Evolutionary conservation across 2,329 filamentous ascomycete genomes (phyloP).

Genomic region (Fusarium scirpi): DNA sequence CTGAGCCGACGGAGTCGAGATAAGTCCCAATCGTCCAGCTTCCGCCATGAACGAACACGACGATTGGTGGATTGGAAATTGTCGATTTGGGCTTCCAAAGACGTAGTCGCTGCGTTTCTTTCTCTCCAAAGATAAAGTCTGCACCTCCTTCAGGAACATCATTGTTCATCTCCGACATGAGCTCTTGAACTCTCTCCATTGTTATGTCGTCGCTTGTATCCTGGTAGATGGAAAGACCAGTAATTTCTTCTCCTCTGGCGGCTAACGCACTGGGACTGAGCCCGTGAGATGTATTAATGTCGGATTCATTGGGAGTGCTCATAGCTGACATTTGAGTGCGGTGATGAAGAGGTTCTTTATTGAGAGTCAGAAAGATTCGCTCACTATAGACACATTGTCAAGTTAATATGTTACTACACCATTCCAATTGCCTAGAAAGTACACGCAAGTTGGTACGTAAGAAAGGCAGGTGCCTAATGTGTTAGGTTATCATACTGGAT

Average conservation of each 20-base stretch:
- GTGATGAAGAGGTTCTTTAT: not conserved
- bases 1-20: slow-evolving; percentile 8
- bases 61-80: not conserved
- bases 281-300: not conserved
- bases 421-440: not conserved
- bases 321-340: not conserved
- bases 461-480: not conserved
- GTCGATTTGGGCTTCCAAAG: not conserved
- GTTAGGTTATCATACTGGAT: not conserved
- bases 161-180: not conserved
- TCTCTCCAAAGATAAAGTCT: not conserved
- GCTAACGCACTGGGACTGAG: not conserved
- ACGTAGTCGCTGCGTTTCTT: not conserved
- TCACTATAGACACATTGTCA: not conserved
- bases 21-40: slow-evolving; percentile 16
- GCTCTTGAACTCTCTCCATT: not conserved
- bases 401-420: not conserved
- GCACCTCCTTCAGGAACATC: not conserved
- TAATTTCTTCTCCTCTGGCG: not conserved
- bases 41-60: slow-evolving; percentile 4
- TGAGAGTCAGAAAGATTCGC: not conserved
- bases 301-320: not conserved
- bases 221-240: not conserved
- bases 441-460: not conserved
- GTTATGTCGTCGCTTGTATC: slow-evolving; percentile 1